Base-by-base conservation (phyloP, 202 grass and related monocot genomes). In the Dendrocalamus latiflorus region DNA sequence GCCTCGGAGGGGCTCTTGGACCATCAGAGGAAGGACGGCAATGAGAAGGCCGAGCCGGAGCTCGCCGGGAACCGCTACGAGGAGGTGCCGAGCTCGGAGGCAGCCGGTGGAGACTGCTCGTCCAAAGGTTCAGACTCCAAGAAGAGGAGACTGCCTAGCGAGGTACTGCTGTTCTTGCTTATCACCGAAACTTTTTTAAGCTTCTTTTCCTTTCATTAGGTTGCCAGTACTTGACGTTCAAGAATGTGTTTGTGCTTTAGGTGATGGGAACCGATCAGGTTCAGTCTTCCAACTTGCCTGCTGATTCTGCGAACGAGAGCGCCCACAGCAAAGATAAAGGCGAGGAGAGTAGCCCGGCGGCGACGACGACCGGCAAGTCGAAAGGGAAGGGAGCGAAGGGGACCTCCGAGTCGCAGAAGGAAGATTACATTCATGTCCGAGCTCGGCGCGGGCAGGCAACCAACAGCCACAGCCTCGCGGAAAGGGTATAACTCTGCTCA, bases 371-470 rank as follows among this genome's bases (percentile, higher is more conserved):
- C 28, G 79, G 77, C 80, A 97, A 81, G 72, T 84, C 81, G 13
- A 87, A 87, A 71, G 90, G 88, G 62, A 97, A 94, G 86, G 88
- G 87, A 8, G 28, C 66, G 13, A 97, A 92, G 58, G 89, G 92
- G 72, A 48, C 59, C 57, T 86, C 88, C 0, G 91, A 94, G 30
- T 80, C 72, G 1, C 39, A 83, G 51, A 92, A 91, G 79, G 85
- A 89, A 56, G 94, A 94, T 48, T 97, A 94, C 82, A 92, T 97
- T 66, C 94, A 97, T 94, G 81, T 97, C 70, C 89, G 94, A 75
- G 94, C 94, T 41, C 85, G 94, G 8, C 91, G 92, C 3, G 94
- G 94, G 30, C 94, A 97, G 84, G 94, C 94, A 50, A 97, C 94
- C 73, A 97, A 97, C 75, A 97, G 91, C 83, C 94, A 97, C n/a